Percentiles rank a stretch among this genome's conserved stretches.
These are phyloP conservation scores for Magnaporthiopsis rhizophila DNA, from an alignment of 2,329 filamentous ascomycete genomes.

Conservation along the genomic window DNA sequence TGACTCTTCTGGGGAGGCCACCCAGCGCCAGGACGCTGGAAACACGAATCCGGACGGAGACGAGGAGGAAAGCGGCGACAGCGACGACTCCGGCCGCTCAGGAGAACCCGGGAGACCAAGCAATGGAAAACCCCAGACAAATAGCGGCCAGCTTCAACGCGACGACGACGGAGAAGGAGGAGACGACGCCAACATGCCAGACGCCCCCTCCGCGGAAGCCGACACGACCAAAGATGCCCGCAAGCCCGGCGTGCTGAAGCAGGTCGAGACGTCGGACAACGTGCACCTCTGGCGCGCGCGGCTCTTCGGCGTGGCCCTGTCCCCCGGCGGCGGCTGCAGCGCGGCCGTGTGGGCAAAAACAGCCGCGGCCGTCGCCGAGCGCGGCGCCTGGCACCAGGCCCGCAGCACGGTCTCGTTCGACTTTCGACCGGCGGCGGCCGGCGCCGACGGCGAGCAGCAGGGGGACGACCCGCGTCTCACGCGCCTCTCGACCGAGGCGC, in stretches of 20 bases:
- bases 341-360: conserved; percentile 43
- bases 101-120: too few relatives aligned
- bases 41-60: conserved; percentile 7
- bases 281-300: conserved; percentile 42
- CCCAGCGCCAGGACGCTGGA: conserved; percentile 11
- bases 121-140: too few relatives aligned
- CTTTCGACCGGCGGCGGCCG: conserved; percentile 8
- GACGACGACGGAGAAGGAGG: conserved; percentile 17
- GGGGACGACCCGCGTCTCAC: not conserved
- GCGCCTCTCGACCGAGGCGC: conserved; percentile 43
- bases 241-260: conserved; percentile 1
- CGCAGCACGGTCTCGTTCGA: conserved; percentile 29
- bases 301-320: conserved; percentile 44
- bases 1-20: conserved; percentile 13
- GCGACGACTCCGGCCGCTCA: not conserved
- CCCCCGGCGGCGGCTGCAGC: conserved; percentile 42
- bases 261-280: conserved; percentile 13
- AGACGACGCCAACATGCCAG: conserved; percentile 20
- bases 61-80: conserved; percentile 14
- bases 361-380: conserved; percentile 39
- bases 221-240: not conserved
- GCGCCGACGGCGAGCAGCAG: conserved; percentile 5
- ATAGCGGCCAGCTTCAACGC: too few relatives aligned
- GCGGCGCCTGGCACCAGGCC: conserved; percentile 27
- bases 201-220: conserved; percentile 26